A percentile compares a stretch with the other conserved stretches of the same genome.
Evolutionary conservation across 2,329 filamentous ascomycete species (phyloP).

Genomic region (Xylariales sp.): DNA sequence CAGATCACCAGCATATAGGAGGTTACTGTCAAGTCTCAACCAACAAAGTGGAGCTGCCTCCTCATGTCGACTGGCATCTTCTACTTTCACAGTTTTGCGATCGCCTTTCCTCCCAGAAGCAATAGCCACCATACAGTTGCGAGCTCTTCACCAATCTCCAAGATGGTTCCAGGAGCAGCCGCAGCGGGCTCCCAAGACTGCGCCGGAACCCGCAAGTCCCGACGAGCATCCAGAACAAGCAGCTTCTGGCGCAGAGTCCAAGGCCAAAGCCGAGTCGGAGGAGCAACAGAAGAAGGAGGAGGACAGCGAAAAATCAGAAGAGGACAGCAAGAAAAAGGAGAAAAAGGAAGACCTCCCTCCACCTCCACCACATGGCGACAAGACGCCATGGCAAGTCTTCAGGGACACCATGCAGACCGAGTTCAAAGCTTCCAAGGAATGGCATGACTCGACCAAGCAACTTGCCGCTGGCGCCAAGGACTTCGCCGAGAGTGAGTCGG

Average conservation of each 20-base stretch:
- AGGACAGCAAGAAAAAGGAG: slow-evolving; percentile 51
- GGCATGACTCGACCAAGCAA: slow-evolving; percentile 98
- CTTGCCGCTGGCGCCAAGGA: slow-evolving; percentile 84
- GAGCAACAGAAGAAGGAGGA: slow-evolving; percentile 42
- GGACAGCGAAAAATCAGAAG: slow-evolving; percentile 38
- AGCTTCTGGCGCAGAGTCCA: slow-evolving; percentile 5
- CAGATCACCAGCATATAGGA: slow-evolving; percentile 44
- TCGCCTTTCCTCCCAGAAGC: slow-evolving; percentile 41
- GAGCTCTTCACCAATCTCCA: slow-evolving; percentile 34
- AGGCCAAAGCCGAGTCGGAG: slow-evolving; percentile 34
- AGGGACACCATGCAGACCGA: slow-evolving; percentile 91
- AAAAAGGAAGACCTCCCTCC: slow-evolving; percentile 70
- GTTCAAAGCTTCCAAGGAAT: slow-evolving; percentile 96
- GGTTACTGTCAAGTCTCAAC: slow-evolving; percentile 34
- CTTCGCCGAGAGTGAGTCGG: slow-evolving; percentile 87
- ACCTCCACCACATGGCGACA: slow-evolving; percentile 94
- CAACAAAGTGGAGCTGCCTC: slow-evolving; percentile 23
- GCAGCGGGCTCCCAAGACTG: slow-evolving; percentile 28
- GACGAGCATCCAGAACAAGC: slow-evolving; percentile 29
- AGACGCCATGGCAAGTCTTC: slow-evolving; percentile 98
- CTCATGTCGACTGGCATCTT: slow-evolving; percentile 22
- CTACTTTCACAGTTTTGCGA: slow-evolving; percentile 32
- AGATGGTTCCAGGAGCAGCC: slow-evolving; percentile 27
- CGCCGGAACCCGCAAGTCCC: slow-evolving; percentile 27
- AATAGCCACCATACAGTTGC: slow-evolving; percentile 33